A percentile compares a stretch with the other conserved stretches of the same genome.
Evolutionary conservation across 2,329 filamentous ascomycete species (phyloP).

Genomic region (Aspergillaceae sp.): DNA sequence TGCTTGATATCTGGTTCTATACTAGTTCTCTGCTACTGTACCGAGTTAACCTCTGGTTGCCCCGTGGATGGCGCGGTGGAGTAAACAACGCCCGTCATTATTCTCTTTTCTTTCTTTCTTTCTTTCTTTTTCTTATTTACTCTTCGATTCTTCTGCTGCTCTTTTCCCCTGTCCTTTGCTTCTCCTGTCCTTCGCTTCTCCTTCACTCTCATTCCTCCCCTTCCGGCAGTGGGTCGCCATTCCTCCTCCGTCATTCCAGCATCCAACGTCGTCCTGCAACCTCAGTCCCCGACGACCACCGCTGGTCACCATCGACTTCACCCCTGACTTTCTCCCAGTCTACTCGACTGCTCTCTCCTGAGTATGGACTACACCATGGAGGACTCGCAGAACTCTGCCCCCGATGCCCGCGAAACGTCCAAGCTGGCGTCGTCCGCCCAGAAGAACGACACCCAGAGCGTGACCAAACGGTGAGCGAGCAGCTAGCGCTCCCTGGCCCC

Average conservation of each 20-base stretch:
- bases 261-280: slow-evolving; percentile 15
- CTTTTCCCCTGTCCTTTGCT: not conserved
- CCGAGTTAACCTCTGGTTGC: slow-evolving; percentile 5
- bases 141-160: not conserved
- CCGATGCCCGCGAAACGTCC: slow-evolving; percentile 52
- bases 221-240: slow-evolving; percentile 7
- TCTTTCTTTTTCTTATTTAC: slow-evolving; percentile 1
- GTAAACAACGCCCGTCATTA: slow-evolving; percentile 10
- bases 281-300: not conserved
- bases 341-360: too few species aligned
- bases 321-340: too few species aligned
- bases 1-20: not conserved
- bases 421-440: slow-evolving; percentile 50
- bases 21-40: not conserved
- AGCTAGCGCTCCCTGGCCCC: too few species aligned
- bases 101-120: not conserved
- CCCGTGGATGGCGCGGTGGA: slow-evolving; percentile 6
- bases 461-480: slow-evolving; percentile 59
- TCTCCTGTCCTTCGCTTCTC: not conserved
- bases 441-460: slow-evolving; percentile 61
- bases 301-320: too few species aligned
- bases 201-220: not conserved
- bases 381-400: slow-evolving; percentile 60
- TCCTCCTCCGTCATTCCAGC: slow-evolving; percentile 22
- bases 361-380: slow-evolving; percentile 49